Percentiles rank a stretch among this genome's conserved stretches.
These are phyloP conservation scores for Plectosphaerella cucumerina DNA, from an alignment of 2,329 filamentous ascomycete genomes.

Conservation along the genomic window DNA sequence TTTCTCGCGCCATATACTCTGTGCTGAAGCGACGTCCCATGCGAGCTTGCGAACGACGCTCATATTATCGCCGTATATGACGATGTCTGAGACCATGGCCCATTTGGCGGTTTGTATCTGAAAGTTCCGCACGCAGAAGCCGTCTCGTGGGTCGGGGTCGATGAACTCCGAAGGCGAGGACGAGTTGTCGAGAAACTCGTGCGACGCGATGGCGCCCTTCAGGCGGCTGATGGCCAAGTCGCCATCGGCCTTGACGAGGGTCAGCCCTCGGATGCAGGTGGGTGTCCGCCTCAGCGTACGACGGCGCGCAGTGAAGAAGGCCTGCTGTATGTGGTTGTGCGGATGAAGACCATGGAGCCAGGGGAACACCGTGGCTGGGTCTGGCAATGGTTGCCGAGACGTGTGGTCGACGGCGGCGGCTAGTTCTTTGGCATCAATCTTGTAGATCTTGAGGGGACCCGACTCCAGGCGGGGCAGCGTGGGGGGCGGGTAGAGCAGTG, in stretches of 20 bases:
- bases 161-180: slow-evolving; percentile 58
- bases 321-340: slow-evolving; percentile 81
- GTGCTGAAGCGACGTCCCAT: slow-evolving; percentile 70
- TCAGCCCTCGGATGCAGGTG: slow-evolving; percentile 73
- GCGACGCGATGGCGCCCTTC: slow-evolving; percentile 80
- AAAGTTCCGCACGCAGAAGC: slow-evolving; percentile 95
- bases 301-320: slow-evolving; percentile 80
- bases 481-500: slow-evolving; percentile 71
- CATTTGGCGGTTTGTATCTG: slow-evolving; percentile 91
- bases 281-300: slow-evolving; percentile 68
- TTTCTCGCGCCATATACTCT: slow-evolving; percentile 67
- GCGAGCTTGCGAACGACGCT: slow-evolving; percentile 58
- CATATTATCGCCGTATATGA: slow-evolving; percentile 79
- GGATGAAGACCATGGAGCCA: slow-evolving; percentile 94
- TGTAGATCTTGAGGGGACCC: slow-evolving; percentile 61
- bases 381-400: slow-evolving; percentile 76
- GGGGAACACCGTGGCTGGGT: slow-evolving; percentile 84
- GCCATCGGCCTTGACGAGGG: slow-evolving; percentile 84
- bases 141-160: slow-evolving; percentile 80
- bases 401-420: slow-evolving; percentile 71
- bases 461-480: slow-evolving; percentile 49
- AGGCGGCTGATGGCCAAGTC: slow-evolving; percentile 70
- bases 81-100: slow-evolving; percentile 83
- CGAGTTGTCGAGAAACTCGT: slow-evolving; percentile 61
- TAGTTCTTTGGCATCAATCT: slow-evolving; percentile 65